Percentiles rank a stretch among this genome's conserved stretches.
phyloP scores from a whole-genome alignment of 2,329 filamentous ascomycete genomes.

The Ascochyta rabiei region DNA sequence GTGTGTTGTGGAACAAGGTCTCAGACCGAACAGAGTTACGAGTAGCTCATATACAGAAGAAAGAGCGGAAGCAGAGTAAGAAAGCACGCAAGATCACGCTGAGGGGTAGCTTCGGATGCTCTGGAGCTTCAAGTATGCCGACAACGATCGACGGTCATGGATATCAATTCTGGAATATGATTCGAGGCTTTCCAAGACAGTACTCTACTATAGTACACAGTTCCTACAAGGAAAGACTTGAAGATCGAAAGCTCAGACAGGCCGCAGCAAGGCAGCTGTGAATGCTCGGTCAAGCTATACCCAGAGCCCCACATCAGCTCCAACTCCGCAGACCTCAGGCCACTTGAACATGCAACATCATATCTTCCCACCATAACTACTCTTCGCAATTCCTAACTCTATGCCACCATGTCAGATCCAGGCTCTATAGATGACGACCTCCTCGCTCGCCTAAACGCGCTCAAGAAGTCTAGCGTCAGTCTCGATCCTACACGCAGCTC shows the following conservation, averaged over 20 bases:
- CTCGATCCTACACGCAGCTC: slow-evolving; percentile 34
- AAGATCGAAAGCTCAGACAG: not conserved
- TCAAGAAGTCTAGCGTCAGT: slow-evolving; percentile 52
- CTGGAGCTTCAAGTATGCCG: slow-evolving; percentile 28
- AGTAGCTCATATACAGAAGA: not conserved
- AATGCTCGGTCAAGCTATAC: not conserved
- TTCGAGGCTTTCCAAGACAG: not conserved
- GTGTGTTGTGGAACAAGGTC: not conserved
- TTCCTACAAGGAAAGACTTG: no score
- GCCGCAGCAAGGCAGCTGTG: not conserved
- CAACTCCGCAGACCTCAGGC: slow-evolving; percentile 6
- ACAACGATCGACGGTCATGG: not conserved
- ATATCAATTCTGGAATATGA: no score
- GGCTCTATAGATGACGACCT: slow-evolving; percentile 48
- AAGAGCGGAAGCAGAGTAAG: not conserved
- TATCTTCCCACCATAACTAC: not conserved
- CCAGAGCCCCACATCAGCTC: slow-evolving; percentile 4
- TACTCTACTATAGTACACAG: no score
- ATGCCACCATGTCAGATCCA: slow-evolving; percentile 25
- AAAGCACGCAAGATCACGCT: slow-evolving; percentile 27
- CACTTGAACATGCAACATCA: slow-evolving; percentile 7
- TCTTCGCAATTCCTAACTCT: not conserved
- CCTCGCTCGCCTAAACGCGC: slow-evolving; percentile 56
- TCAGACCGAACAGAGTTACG: no score
- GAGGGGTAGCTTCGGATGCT: slow-evolving; percentile 12